Base-by-base conservation (phyloP, 2,329 filamentous ascomycete genomes). In the Zasmidium angulare region DNA sequence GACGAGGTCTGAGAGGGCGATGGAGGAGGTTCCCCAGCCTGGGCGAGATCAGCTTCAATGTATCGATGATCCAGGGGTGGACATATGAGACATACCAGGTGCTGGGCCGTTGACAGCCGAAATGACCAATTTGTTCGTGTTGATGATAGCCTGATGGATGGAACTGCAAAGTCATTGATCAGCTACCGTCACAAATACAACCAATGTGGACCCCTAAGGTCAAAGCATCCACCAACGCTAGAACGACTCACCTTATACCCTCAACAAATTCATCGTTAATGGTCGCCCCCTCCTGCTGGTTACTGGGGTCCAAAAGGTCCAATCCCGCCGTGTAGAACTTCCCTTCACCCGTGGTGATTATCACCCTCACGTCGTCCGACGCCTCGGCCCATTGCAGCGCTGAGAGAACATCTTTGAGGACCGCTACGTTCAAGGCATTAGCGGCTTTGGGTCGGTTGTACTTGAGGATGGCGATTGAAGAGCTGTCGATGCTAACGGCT, bases 241-340 rank as follows among this genome's bases (percentile, higher is more conserved):
- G 21, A 50, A 29, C 26, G 36, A n/a, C 53, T 60, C 36, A 58
- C 50, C 52, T 48, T 6, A 67, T 48, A 12, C 53, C 53, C 1
- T 53, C 46, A 19, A 63, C 55, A 40, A 64, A 65, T 4, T 59
- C 62, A 23, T 66, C 64, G 3, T 61, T 63, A 21, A 68, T 62
- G 3, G 63, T 63, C 6, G 63, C 60, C 20, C 59, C 59, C 11
- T 59, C 52, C 4, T 56, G 55, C 48, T 62, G 54, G 24, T 63
- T 61, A 4, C 54, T 58, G 1, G 58, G 55, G 29, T 66, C 66
- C n/a, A 66, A 54, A 11, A 68, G 58, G 48, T 68, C 63, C 40
- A 67, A 56, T 11, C 65, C 65, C 4, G 64, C 62, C 4, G 62
- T 66, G 48, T 63, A 67, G 55, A 67, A 68, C 49, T 63, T 65